Percentiles rank a stretch among this genome's conserved stretches.
These are phyloP conservation scores for Pyrenophora tritici-repentis DNA, from an alignment of 2,329 filamentous ascomycete species.

Conservation along the genomic window DNA sequence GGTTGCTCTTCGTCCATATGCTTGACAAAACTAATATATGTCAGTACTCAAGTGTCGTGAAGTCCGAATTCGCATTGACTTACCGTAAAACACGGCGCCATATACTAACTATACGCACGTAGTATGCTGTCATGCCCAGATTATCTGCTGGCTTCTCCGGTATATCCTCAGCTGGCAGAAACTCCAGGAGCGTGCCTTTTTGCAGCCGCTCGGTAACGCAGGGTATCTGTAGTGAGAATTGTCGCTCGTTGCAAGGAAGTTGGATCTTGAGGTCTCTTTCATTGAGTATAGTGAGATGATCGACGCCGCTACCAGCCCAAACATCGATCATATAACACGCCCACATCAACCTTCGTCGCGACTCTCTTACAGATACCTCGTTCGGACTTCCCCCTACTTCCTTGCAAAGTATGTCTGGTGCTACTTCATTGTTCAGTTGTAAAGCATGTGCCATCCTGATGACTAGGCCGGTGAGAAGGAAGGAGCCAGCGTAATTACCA, in stretches of 20 bases:
- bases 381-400: constrained; percentile 32
- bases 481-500: constrained; percentile 41
- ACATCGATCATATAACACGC: constrained; percentile 44
- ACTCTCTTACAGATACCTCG: constrained; percentile 37
- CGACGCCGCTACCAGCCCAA: constrained; percentile 42
- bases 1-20: constrained; percentile 40
- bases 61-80: background rate
- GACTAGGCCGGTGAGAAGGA: constrained; percentile 39
- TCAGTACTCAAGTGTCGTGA: background rate
- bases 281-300: constrained; percentile 41
- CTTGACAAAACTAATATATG: constrained; percentile 31
- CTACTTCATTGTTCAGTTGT: constrained; percentile 40
- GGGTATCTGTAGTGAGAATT: constrained; percentile 39
- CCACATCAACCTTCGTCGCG: constrained; percentile 42
- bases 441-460: constrained; percentile 42
- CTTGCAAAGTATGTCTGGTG: constrained; percentile 34
- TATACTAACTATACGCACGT: constrained; percentile 40
- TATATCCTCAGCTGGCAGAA: constrained; percentile 29
- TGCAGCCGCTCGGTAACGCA: constrained; percentile 36
- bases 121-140: constrained; percentile 40
- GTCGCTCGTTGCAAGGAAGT: constrained; percentile 41
- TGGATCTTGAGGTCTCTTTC: constrained; percentile 42
- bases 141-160: constrained; percentile 39
- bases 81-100: constrained; percentile 40
- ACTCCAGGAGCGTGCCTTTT: constrained; percentile 32